Percentiles rank a stretch among this genome's conserved stretches.
These are phyloP conservation scores for Chalaropsis thielavioides DNA, from an alignment of 2,329 filamentous ascomycete genomes.

Conservation along the genomic window DNA sequence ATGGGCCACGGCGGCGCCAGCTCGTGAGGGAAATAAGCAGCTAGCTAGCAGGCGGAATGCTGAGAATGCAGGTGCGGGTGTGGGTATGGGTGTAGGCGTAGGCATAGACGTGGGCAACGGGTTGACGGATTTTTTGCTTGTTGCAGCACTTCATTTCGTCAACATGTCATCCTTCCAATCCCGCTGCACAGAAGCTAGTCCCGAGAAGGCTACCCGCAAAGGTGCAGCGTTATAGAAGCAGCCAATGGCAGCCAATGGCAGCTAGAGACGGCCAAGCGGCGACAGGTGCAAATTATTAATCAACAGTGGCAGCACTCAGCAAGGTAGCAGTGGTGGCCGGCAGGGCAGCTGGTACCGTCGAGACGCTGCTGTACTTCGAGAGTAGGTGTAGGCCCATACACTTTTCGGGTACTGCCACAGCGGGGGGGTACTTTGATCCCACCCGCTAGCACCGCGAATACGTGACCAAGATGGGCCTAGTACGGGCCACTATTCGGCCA, in stretches of 20 bases:
- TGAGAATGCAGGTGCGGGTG: too few relatives aligned
- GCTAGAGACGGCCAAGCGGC: background rate
- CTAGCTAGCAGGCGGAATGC: too few relatives aligned
- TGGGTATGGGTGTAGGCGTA: too few relatives aligned
- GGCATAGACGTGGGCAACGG: too few relatives aligned
- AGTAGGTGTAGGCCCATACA: background rate
- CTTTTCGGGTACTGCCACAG: background rate
- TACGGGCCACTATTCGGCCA: constrained; percentile 6
- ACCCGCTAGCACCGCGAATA: background rate
- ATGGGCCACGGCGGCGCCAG: background rate
- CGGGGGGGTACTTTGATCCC: background rate
- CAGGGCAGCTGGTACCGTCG: background rate
- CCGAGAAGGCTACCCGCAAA: background rate
- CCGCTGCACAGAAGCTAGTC: background rate
- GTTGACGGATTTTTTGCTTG: background rate
- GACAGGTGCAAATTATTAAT: background rate
- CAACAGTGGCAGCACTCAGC: background rate
- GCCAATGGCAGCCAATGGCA: background rate
- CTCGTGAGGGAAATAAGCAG: too few relatives aligned
- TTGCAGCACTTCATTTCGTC: background rate
- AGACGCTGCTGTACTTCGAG: background rate
- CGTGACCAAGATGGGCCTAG: background rate
- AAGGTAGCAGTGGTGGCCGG: background rate
- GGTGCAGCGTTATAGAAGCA: background rate
- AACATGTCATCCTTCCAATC: background rate